These are phyloP conservation scores for Exophiala sp. DNA, from an alignment of 2,329 filamentous ascomycete species.

Conservation along the genomic window DNA sequence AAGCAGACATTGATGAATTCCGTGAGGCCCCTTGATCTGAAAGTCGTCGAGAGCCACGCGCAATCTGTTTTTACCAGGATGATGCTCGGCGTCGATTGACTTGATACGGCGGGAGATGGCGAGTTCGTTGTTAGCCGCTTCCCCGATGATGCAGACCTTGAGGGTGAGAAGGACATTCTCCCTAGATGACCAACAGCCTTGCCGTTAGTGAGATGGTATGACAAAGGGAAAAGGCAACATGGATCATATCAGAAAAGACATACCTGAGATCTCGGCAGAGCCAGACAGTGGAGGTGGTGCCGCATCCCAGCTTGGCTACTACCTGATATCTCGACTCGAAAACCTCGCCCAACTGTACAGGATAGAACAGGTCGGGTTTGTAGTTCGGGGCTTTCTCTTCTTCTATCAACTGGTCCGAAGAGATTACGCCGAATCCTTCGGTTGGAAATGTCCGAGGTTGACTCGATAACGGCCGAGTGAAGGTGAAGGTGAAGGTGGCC, in stretches of 20 bases:
- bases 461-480: no score
- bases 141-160: conserved; percentile 19
- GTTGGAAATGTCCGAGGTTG: neutral
- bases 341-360: conserved; percentile 39
- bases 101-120: conserved; percentile 24
- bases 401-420: conserved; percentile 11
- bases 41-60: conserved; percentile 35
- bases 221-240: conserved; percentile 23
- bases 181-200: conserved; percentile 1
- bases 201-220: conserved; percentile 30
- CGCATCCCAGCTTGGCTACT: conserved; percentile 43
- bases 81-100: conserved; percentile 23
- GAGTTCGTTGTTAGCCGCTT: conserved; percentile 25
- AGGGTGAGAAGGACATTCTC: conserved; percentile 16
- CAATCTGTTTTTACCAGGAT: conserved; percentile 34
- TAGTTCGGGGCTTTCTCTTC: conserved; percentile 25
- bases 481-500: neutral
- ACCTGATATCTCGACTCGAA: conserved; percentile 42
- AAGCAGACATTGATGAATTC: conserved; percentile 35
- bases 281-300: conserved; percentile 45
- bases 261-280: conserved; percentile 36
- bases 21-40: conserved; percentile 27
- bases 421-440: neutral
- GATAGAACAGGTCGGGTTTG: conserved; percentile 32
- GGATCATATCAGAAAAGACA: conserved; percentile 20